A percentile compares a stretch with the other conserved stretches of the same genome.
phyloP scores from a whole-genome alignment of 768 basidiomycete genomes.

The Rubroboletus satanas region DNA sequence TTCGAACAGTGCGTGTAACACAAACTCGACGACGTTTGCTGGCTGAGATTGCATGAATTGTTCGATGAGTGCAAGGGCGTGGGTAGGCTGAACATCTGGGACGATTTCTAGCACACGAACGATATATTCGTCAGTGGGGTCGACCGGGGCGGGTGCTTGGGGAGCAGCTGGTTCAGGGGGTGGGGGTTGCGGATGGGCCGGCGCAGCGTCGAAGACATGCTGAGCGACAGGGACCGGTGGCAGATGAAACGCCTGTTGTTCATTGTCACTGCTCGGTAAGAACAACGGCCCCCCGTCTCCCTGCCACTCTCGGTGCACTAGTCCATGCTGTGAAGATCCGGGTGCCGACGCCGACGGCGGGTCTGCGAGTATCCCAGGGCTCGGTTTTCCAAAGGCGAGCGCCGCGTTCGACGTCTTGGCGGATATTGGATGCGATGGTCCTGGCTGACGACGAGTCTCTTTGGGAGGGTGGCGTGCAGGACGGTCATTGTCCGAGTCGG shows the following conservation, averaged over 20 bases:
- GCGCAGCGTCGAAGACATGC: neutral
- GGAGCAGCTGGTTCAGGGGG: slow-evolving; percentile 3
- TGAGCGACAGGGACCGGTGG: neutral
- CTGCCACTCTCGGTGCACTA: neutral
- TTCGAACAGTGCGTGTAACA: slow-evolving; percentile 63
- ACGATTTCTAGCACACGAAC: slow-evolving; percentile 62
- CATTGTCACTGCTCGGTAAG: slow-evolving; percentile 38
- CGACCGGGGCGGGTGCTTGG: slow-evolving; percentile 11
- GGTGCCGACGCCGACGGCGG: neutral
- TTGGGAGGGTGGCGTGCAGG: slow-evolving; percentile 1
- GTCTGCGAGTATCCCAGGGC: slow-evolving; percentile 8
- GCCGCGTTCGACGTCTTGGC: neutral
- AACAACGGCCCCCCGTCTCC: slow-evolving; percentile 30
- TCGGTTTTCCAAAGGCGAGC: slow-evolving; percentile 14
- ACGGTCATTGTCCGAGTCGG: slow-evolving; percentile 46
- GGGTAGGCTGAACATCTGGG: slow-evolving; percentile 62
- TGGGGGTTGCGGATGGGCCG: neutral
- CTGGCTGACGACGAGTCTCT: neutral
- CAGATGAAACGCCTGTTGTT: neutral
- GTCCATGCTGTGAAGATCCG: slow-evolving; percentile 12
- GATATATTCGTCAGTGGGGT: slow-evolving; percentile 31
- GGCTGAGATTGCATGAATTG: slow-evolving; percentile 36
- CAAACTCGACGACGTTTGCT: slow-evolving; percentile 44
- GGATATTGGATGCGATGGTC: slow-evolving; percentile 6
- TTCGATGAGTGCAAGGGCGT: slow-evolving; percentile 48